phyloP scores from a whole-genome alignment of 1,284 basidiomycete species.

The Rhodotorula glutinis region DNA sequence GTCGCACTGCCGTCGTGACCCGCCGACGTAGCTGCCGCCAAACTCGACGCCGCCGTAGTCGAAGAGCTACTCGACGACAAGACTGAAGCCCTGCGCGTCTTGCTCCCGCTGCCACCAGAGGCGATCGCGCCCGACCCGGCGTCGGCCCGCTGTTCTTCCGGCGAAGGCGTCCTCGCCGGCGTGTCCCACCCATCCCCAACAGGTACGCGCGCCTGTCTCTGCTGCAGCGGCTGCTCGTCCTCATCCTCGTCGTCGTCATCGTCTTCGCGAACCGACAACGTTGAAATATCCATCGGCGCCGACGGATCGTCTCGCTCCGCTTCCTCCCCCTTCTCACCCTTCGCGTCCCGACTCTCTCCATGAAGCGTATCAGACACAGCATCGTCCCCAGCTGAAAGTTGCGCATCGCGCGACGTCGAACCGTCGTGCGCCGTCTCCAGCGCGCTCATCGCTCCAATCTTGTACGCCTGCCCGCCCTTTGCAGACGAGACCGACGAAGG shows the following conservation, averaged over 20 bases:
- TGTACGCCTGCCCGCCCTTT: no score
- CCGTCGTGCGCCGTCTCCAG: no score
- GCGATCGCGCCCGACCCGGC: neutral
- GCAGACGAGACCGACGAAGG: no score
- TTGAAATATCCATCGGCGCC: slow-evolving; percentile 3
- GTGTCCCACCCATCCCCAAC: neutral
- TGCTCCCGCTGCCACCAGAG: neutral
- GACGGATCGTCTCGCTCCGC: neutral
- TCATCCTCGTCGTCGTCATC: neutral
- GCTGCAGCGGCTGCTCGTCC: no score
- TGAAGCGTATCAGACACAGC: neutral
- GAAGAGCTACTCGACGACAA: slow-evolving; percentile 6
- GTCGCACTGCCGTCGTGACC: no score
- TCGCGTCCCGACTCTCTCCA: neutral
- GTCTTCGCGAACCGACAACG: slow-evolving; percentile 10
- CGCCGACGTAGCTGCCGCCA: neutral
- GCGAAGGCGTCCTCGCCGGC: neutral
- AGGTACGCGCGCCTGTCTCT: no score
- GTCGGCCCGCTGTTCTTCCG: neutral
- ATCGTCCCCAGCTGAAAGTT: no score
- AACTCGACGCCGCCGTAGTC: neutral
- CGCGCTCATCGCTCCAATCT: no score
- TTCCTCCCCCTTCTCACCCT: neutral
- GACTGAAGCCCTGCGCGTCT: slow-evolving; percentile 7
- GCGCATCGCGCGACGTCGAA: no score